These are phyloP conservation scores for Symbiodinium pilosum DNA, from an alignment of 73 alveolate genomes.

Conservation along the genomic window DNA sequence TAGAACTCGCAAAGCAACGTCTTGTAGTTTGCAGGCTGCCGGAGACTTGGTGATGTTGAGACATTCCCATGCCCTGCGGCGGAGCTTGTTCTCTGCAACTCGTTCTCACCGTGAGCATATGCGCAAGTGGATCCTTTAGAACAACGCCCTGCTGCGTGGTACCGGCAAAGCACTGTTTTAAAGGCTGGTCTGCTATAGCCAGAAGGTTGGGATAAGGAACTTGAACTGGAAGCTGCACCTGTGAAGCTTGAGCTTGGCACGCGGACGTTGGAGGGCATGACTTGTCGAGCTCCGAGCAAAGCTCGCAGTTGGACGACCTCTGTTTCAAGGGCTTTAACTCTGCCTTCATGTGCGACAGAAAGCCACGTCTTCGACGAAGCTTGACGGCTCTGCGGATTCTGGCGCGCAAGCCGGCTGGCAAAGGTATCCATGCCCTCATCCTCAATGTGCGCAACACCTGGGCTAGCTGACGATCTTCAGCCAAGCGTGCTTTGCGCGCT, in stretches of 20 bases:
- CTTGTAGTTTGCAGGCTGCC: conserved; percentile 5
- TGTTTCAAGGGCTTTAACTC: conserved; percentile 4
- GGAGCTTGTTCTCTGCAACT: background rate
- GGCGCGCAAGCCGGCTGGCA: conserved; percentile 4
- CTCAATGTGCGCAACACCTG: conserved; percentile 39
- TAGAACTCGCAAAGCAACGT: conserved; percentile 7
- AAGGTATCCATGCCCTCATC: background rate
- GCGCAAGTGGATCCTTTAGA: conserved; percentile 7
- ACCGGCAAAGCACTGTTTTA: conserved; percentile 22
- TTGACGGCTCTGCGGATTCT: background rate
- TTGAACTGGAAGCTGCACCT: too few species aligned
- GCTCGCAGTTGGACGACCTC: conserved; percentile 19
- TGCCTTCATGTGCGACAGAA: background rate
- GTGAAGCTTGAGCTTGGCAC: background rate
- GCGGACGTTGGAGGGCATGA: background rate
- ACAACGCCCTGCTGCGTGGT: conserved; percentile 14
- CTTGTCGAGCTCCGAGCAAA: background rate
- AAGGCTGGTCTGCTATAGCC: background rate
- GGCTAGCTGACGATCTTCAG: conserved; percentile 48
- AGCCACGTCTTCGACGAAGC: background rate
- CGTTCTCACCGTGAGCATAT: conserved; percentile 9
- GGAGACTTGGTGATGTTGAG: background rate
- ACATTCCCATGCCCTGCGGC: background rate
- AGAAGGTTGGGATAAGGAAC: background rate
- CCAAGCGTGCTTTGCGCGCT: conserved; percentile 19